Evolutionary conservation across 768 basidiomycete genomes (phyloP).

Genomic region (Kwoniella botswanensis): DNA sequence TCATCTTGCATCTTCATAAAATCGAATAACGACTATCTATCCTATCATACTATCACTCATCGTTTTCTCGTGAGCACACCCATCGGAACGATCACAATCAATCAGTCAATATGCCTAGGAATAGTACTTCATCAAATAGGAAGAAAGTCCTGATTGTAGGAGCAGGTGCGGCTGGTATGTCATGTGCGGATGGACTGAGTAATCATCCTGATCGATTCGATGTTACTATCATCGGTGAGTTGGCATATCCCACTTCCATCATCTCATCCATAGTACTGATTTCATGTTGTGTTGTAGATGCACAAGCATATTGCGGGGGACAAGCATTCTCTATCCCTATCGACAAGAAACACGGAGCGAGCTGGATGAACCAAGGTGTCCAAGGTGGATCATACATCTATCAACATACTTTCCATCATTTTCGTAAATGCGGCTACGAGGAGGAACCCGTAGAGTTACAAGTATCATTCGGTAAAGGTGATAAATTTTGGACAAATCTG

Average conservation of each 20-base stretch:
- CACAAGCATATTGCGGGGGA: constrained; percentile 60
- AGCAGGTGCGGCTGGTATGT: constrained; percentile 61
- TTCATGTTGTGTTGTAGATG: constrained; percentile 28
- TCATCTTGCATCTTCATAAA: neutral
- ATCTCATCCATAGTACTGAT: neutral
- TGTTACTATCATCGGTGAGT: constrained; percentile 58
- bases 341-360: constrained; percentile 57
- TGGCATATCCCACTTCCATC: neutral
- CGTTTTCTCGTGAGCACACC: neutral
- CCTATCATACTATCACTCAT: neutral
- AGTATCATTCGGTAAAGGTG: constrained; percentile 61
- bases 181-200: constrained; percentile 59
- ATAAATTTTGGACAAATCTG: constrained; percentile 62
- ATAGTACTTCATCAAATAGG: constrained; percentile 21
- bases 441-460: constrained; percentile 60
- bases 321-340: constrained; percentile 61
- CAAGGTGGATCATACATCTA: constrained; percentile 56
- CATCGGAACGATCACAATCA: neutral
- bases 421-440: constrained; percentile 57
- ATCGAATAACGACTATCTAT: neutral
- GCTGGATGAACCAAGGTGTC: constrained; percentile 62
- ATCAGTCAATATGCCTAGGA: constrained; percentile 14
- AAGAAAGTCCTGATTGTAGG: constrained; percentile 61
- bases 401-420: constrained; percentile 60
- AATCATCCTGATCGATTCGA: constrained; percentile 60